These are phyloP conservation scores for Fusarium denticulatum DNA, from an alignment of 2,329 filamentous ascomycete species.

Conservation along the genomic window DNA sequence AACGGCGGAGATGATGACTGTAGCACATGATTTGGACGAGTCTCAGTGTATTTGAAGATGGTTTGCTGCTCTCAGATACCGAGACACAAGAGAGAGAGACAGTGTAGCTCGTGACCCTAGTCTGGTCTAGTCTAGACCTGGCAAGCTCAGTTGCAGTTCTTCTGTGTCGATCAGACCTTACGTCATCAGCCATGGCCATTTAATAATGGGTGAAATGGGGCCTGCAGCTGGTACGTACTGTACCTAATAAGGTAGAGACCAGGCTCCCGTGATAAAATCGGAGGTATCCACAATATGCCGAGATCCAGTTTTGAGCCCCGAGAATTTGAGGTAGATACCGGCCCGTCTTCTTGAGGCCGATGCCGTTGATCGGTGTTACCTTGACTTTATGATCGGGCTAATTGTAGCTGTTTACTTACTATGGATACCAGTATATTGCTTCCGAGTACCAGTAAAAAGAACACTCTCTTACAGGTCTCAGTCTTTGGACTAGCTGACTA, in stretches of 20 bases:
- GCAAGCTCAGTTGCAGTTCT: slow-evolving; percentile 6
- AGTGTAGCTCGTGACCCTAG: slow-evolving; percentile 36
- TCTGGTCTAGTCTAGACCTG: not conserved
- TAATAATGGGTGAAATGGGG: not conserved
- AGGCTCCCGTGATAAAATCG: not conserved
- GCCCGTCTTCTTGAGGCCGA: not conserved
- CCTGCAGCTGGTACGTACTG: not conserved
- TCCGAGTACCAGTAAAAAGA: not conserved
- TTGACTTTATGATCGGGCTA: not conserved
- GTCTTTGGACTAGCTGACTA: not conserved
- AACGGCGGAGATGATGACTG: slow-evolving; percentile 32
- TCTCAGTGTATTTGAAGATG: slow-evolving; percentile 16
- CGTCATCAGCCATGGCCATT: slow-evolving; percentile 36
- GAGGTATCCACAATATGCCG: not conserved
- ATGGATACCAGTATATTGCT: not conserved
- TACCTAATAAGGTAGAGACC: not conserved
- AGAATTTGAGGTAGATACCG: not conserved
- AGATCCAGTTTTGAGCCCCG: not conserved
- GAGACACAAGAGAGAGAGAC: slow-evolving; percentile 13
- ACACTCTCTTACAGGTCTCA: not conserved
- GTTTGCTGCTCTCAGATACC: slow-evolving; percentile 19
- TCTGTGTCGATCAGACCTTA: slow-evolving; percentile 33
- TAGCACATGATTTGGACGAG: slow-evolving; percentile 39
- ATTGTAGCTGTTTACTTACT: not conserved
- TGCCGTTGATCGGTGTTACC: slow-evolving; percentile 4